A percentile compares a stretch with the other conserved stretches of the same genome.
Evolutionary conservation across 257 asterid genomes (phyloP).

Genomic region (Henckelia pumila): DNA sequence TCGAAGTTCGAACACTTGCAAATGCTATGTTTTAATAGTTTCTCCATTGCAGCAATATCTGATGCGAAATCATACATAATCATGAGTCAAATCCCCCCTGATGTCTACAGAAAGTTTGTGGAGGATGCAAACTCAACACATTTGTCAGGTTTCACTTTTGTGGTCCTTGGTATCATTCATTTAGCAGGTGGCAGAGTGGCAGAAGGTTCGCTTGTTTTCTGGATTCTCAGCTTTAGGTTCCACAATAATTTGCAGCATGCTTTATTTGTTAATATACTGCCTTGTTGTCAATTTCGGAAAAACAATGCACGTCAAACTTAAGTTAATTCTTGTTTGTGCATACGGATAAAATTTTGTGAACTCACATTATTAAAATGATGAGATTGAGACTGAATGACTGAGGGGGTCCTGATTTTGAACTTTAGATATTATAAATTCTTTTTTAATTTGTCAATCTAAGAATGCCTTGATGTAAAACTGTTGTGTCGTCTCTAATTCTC

Average conservation of each 20-base stretch:
- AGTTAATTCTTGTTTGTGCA: neutral
- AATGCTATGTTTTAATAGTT: constrained; percentile 11
- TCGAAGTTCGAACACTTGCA: neutral
- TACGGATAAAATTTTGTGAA: too few species aligned
- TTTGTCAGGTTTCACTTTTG: constrained; percentile 68
- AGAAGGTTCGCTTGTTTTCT: constrained; percentile 57
- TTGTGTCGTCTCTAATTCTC: constrained; percentile 21
- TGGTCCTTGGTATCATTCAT: constrained; percentile 62
- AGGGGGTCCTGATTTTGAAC: neutral
- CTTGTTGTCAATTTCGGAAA: neutral
- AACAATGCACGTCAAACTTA: neutral
- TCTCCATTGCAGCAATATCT: constrained; percentile 42
- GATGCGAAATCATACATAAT: constrained; percentile 80
- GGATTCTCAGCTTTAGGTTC: neutral
- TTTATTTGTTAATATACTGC: neutral
- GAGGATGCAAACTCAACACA: constrained; percentile 57
- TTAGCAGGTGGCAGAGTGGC: constrained; percentile 74
- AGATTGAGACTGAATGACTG: neutral
- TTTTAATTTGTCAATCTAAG: neutral
- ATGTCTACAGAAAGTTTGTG: constrained; percentile 56
- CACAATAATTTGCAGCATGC: neutral
- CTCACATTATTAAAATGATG: neutral
- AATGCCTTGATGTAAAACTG: constrained; percentile 8
- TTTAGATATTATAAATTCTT: neutral
- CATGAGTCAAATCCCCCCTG: constrained; percentile 63